phyloP scores from a whole-genome alignment of 2,329 filamentous ascomycete species.

The Diplodia intermedia region DNA sequence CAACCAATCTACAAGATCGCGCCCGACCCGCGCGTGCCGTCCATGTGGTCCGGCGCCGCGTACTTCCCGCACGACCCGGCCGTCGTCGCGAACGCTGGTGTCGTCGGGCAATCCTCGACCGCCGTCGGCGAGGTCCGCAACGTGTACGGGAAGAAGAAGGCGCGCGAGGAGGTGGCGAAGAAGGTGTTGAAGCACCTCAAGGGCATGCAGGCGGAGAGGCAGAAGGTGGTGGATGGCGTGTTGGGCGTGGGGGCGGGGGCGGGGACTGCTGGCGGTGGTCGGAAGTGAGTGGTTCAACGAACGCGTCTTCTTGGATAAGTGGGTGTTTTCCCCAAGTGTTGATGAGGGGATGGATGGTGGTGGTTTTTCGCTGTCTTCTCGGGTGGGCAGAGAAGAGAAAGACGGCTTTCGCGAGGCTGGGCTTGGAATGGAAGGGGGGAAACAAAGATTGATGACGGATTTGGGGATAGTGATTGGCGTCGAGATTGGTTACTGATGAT shows the following conservation, averaged over 20 bases:
- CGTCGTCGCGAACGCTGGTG: background rate
- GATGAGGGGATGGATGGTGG: background rate
- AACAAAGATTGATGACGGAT: background rate
- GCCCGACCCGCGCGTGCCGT: constrained; percentile 32
- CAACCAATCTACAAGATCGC: constrained; percentile 30
- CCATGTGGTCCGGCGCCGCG: constrained; percentile 48
- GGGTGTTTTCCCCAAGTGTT: too few relatives aligned
- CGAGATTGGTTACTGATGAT: background rate
- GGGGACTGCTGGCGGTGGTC: background rate
- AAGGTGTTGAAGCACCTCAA: constrained; percentile 50
- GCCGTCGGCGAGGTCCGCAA: constrained; percentile 51
- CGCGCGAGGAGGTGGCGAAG: constrained; percentile 58
- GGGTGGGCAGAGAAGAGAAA: background rate
- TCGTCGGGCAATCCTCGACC: constrained; percentile 43
- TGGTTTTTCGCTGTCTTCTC: background rate
- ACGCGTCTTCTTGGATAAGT: background rate
- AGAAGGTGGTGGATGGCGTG: constrained; percentile 36
- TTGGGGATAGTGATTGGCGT: background rate
- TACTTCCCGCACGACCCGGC: constrained; percentile 40
- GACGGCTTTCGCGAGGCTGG: background rate
- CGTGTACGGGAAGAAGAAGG: constrained; percentile 57
- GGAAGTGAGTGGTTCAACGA: background rate
- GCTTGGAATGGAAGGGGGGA: background rate
- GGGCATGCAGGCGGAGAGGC: constrained; percentile 42
- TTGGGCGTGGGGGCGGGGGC: constrained; percentile 17